These are phyloP conservation scores for Keithomyces neogunnii DNA, from an alignment of 2,329 filamentous ascomycete genomes.

Conservation along the genomic window DNA sequence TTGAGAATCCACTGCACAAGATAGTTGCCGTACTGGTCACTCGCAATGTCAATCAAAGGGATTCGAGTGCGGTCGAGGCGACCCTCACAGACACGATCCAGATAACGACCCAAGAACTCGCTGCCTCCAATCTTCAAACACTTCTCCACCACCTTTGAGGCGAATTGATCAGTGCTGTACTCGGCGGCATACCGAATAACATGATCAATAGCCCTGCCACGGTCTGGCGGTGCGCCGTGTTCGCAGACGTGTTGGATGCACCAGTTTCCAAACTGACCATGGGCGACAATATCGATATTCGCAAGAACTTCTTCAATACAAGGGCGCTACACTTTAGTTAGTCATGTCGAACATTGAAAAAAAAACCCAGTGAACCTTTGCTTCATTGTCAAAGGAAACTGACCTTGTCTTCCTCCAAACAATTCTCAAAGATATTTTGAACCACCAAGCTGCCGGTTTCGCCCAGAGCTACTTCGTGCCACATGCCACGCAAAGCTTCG, in stretches of 20 bases:
- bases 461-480: constrained; percentile 94
- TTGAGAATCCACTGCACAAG: constrained; percentile 95
- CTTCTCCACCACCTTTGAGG: constrained; percentile 98
- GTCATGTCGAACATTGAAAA: not conserved
- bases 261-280: constrained; percentile 98
- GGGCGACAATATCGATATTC: constrained; percentile 92
- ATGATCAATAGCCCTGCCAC: constrained; percentile 88
- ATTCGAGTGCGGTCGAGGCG: constrained; percentile 87
- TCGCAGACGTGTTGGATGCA: constrained; percentile 99
- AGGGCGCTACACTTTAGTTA: constrained; percentile 56
- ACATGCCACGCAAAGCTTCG: constrained; percentile 89
- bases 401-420: constrained; percentile 96
- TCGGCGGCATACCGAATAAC: constrained; percentile 89
- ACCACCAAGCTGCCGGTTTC: constrained; percentile 97
- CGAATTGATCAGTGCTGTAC: constrained; percentile 98
- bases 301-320: constrained; percentile 94
- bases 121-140: constrained; percentile 91
- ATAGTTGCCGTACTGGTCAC: constrained; percentile 98
- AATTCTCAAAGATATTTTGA: constrained; percentile 99
- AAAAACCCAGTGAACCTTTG: not conserved
- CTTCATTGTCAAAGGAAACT: not conserved
- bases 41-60: constrained; percentile 94
- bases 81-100: constrained; percentile 89
- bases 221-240: constrained; percentile 84
- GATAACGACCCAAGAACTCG: constrained; percentile 86